Conservation (phyloP, 768 basidiomycete genomes). For the Rhodotorula kratochvilovae region DNA sequence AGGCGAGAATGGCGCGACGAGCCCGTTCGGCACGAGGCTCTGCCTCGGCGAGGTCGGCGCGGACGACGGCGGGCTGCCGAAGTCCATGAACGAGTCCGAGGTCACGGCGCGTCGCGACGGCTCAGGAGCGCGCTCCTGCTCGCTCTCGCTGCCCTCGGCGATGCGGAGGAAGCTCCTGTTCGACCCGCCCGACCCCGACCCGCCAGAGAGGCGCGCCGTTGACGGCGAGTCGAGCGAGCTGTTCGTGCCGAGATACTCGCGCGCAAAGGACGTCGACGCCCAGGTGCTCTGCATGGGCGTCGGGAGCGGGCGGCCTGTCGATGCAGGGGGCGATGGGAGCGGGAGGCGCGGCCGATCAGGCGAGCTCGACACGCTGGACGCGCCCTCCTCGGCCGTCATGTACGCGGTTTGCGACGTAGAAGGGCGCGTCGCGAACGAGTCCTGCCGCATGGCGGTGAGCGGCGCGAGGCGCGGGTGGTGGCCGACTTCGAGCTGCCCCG, state of each 20-base stretch:
- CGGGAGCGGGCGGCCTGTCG: background rate
- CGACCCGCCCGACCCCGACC: background rate
- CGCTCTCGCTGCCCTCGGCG: background rate
- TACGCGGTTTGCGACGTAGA: background rate
- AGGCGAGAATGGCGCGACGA: background rate
- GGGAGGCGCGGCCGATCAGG: background rate
- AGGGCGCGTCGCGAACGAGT: background rate
- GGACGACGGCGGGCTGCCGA: background rate
- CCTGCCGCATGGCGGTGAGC: too few species aligned
- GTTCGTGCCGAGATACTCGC: conserved; percentile 20
- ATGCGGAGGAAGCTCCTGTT: conserved; percentile 16
- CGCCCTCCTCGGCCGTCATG: conserved; percentile 1
- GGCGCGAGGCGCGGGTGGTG: too few species aligned
- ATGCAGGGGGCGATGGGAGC: background rate
- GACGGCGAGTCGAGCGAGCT: too few species aligned
- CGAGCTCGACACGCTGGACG: background rate
- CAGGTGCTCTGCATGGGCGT: conserved; percentile 9
- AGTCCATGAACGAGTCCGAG: conserved; percentile 11
- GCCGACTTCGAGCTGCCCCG: too few species aligned
- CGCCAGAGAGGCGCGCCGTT: background rate
- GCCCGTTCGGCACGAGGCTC: background rate
- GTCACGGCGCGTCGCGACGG: background rate
- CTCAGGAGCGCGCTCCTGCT: too few species aligned
- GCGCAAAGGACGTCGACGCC: conserved; percentile 20
- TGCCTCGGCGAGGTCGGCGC: background rate